Evolutionary conservation across 108 stramenopile genomes (phyloP), one percentile per base, ranked within the genome.

Genomic region (Seminavis robusta): DNA sequence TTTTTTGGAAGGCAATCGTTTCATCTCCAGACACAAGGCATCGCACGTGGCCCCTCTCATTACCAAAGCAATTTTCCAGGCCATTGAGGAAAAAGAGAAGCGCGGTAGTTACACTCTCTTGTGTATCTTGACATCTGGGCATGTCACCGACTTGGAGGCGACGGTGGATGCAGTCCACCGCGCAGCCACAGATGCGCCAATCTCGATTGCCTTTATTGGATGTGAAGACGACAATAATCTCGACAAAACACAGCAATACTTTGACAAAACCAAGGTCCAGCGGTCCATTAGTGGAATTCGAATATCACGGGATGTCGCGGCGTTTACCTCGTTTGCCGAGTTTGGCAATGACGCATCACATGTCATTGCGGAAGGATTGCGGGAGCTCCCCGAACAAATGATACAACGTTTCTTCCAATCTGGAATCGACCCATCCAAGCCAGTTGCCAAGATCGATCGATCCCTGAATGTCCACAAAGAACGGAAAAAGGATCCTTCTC

Each of bases 71-170:
- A 80, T 66, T 20, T 59, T 63, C 23, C 75, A 79, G 10, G 72
- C 86, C 3, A 77, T 70, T 33, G 37, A 36, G 30, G 8, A 30
- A 0, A 65, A 44, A 9, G 47, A 65, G 42, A 29, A 50, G 39
- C 68, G 75, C 20, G 68, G 62, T 44, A 59, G 73, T 20, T 69
- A 72, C 47, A 63, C 69, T 24, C 59, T 94, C 9, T 69, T 97
- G 29, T 59, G 87, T 42, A 70, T 97, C 20, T 78, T 97, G 42
- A 94, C 92, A 0, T 92, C 95, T 51, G 96, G 96, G 11, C 62
- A 67, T 28, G 75, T 97, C 51, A 64, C 47, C 41, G 93, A 97
- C 53, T 62, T 94, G 61, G 52, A 73, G 20, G 66, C 63, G n/a
- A 87, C 92, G 8, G 53, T 76, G 49, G 55, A 71, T 16, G 31